These are phyloP conservation scores for Yamagishiella unicocca DNA, from an alignment of 139 green algal species.

Conservation along the genomic window DNA sequence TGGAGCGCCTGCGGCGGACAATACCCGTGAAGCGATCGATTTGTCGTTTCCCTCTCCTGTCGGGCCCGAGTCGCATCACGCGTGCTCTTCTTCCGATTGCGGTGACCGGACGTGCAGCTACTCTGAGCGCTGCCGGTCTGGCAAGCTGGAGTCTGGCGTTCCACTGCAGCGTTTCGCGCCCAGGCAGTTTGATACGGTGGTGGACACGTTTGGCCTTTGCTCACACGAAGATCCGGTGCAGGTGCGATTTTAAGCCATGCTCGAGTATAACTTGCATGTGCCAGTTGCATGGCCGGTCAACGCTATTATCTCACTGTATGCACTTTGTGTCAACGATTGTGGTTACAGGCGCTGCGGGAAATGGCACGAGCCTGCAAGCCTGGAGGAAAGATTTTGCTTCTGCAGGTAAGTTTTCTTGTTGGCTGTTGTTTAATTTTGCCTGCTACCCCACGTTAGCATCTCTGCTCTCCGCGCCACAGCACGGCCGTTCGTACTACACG, in stretches of 20 bases:
- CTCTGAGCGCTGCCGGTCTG: conserved; percentile 13
- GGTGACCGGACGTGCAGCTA: neutral
- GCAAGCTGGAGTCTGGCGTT: conserved; percentile 31
- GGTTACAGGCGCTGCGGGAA: conserved; percentile 53
- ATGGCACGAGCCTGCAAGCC: conserved; percentile 55
- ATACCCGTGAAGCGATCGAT: neutral
- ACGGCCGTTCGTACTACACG: conserved; percentile 48
- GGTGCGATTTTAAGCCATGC: neutral
- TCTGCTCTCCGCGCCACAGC: too few relatives aligned
- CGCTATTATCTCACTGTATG: too few relatives aligned
- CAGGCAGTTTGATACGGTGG: conserved; percentile 78
- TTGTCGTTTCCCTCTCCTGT: too few relatives aligned
- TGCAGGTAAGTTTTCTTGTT: conserved; percentile 29
- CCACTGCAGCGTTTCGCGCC: conserved; percentile 56
- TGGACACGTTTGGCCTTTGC: conserved; percentile 75
- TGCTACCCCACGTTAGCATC: too few relatives aligned
- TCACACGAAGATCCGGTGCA: conserved; percentile 55
- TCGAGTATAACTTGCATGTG: too few relatives aligned
- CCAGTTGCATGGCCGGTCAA: too few relatives aligned
- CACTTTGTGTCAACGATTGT: too few relatives aligned
- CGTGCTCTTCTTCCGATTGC: neutral
- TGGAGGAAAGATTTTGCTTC: conserved; percentile 55
- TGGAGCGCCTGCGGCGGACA: neutral
- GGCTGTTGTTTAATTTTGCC: neutral
- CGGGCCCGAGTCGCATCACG: too few relatives aligned